These are phyloP conservation scores for Geotrichum bryndzae DNA, from an alignment of 1,139 yeast genomes.

Conservation along the genomic window DNA sequence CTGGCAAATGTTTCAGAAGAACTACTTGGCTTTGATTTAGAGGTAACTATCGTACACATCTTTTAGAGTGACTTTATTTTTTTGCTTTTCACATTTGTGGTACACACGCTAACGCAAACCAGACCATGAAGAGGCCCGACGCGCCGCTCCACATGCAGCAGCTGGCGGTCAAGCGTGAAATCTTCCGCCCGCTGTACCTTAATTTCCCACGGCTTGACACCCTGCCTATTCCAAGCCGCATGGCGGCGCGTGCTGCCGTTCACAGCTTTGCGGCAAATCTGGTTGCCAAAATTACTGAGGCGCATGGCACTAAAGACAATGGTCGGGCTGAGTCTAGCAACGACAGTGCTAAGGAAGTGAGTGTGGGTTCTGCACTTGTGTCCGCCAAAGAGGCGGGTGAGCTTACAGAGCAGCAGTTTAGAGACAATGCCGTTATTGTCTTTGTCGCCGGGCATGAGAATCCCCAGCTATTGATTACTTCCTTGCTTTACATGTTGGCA, in stretches of 20 bases:
- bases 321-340: constrained; percentile 26
- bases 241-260: constrained; percentile 43
- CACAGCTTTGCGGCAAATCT: constrained; percentile 39
- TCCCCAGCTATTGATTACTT: constrained; percentile 49
- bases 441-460: constrained; percentile 60
- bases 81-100: not conserved
- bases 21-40: constrained; percentile 47
- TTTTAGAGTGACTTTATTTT: not conserved
- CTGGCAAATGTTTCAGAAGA: constrained; percentile 49
- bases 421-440: constrained; percentile 53
- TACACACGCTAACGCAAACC: constrained; percentile 3
- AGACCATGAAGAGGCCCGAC: constrained; percentile 31
- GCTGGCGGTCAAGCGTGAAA: constrained; percentile 46
- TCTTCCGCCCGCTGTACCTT: constrained; percentile 51
- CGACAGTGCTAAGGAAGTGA: constrained; percentile 9
- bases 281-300: constrained; percentile 28
- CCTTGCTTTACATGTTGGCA: constrained; percentile 45
- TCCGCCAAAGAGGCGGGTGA: constrained; percentile 38
- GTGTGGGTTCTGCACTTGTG: constrained; percentile 36
- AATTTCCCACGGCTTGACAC: constrained; percentile 51
- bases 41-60: constrained; percentile 24
- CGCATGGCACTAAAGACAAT: constrained; percentile 17
- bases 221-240: constrained; percentile 47
- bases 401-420: constrained; percentile 44
- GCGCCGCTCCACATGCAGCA: constrained; percentile 41